Evolutionary conservation across 768 basidiomycete genomes (phyloP), one percentile per base, ranked within the genome.

Genomic region (Collybiopsis luxurians): DNA sequence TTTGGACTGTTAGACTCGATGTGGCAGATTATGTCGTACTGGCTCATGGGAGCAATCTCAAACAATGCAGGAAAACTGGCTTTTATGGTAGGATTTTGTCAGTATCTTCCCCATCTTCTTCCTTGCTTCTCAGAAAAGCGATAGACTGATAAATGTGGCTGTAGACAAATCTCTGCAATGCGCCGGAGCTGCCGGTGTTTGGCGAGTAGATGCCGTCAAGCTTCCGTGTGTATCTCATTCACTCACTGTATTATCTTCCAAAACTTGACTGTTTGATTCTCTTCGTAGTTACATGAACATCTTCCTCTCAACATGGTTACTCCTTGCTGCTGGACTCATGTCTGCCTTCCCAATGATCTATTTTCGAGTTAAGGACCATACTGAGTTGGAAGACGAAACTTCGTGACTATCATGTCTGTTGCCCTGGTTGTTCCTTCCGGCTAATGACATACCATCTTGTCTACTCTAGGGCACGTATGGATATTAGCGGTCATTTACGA

Each of bases 11-110:
- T 91, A 57, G 92, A 93, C 60, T 77, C 90, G 1, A 86, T 90
- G 82, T 93, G 90, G 89, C 92, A 93, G 67, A 91, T 87, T 1
- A 83, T 84, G 0, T 83, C 85, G 4, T 90, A 91, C 67, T 90
- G 89, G 88, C 74, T 89, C 62, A 86, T 90, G 81, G 90, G 90
- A 38, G 86, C 88, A 12, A 89, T 94, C 85, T 89, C 88, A 21
- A 92, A 92, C 62, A 84, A 92, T 67, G 83, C 88, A 7, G 81
- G 79, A 1, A 90, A 90, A 67, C 81, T 93, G 21, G 90, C 90
- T 0, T 80, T 90, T 65, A 87, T 93, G 63, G 75, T 85, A 15
- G 92, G 91, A 40, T 89, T 93, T 64, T 92, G 90, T 92, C 66
- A 63, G 87, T 79, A 34, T 23, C 24, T 27, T n/a, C n/a, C n/a